Percentiles rank a stretch among this genome's conserved stretches.
phyloP scores from a whole-genome alignment of 2,329 filamentous ascomycete genomes.

The Ceratocystis harringtonii region DNA sequence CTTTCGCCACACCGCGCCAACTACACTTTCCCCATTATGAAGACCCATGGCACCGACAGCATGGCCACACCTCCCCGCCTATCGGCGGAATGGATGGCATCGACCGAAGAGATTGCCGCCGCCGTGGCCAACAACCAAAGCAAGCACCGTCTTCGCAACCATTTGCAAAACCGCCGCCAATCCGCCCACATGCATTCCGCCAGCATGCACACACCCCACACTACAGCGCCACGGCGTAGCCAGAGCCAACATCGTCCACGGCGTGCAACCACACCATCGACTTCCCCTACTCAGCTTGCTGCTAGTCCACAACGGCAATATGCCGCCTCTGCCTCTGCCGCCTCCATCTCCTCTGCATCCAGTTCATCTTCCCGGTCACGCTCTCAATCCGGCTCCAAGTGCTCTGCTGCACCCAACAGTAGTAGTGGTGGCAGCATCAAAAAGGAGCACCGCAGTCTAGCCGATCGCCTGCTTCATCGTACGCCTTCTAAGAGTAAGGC shows the following conservation, averaged over 20 bases:
- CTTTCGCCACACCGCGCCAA: background rate
- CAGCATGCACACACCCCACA: background rate
- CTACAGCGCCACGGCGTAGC: background rate
- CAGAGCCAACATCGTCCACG: background rate
- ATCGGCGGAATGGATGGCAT: slow-evolving; percentile 10
- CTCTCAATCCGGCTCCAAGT: background rate
- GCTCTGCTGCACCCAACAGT: background rate
- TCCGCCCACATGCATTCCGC: background rate
- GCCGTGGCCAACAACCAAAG: background rate
- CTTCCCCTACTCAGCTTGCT: background rate
- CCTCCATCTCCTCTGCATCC: background rate
- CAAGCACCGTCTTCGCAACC: background rate
- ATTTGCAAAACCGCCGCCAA: background rate
- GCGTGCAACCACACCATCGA: background rate
- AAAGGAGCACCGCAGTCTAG: slow-evolving; percentile 9
- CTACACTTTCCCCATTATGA: slow-evolving; percentile 6
- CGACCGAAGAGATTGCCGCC: slow-evolving; percentile 12
- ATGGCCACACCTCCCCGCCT: background rate
- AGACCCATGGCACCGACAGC: background rate
- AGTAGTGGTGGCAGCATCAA: background rate
- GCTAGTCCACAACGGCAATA: background rate
- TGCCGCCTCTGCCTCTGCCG: background rate
- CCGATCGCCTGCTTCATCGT: slow-evolving; percentile 8
- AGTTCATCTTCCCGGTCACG: background rate
- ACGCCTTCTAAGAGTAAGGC: slow-evolving; percentile 2